A percentile compares a stretch with the other conserved stretches of the same genome.
phyloP scores from a whole-genome alignment of 2,329 filamentous ascomycete species.

The Bipolaris oryzae region DNA sequence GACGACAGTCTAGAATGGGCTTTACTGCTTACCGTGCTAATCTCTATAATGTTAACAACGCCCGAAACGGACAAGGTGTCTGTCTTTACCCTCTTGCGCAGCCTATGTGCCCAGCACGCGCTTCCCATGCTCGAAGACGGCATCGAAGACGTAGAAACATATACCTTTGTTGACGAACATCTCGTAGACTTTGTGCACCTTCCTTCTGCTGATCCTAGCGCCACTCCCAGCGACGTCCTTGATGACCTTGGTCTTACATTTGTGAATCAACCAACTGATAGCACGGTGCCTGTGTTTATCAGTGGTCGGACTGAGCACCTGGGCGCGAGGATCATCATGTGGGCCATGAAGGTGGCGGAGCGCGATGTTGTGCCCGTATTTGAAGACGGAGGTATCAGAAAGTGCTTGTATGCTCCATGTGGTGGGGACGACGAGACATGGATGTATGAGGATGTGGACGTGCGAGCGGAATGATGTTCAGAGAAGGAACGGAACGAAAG shows the following conservation, averaged over 20 bases:
- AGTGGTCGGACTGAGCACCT: conserved; percentile 22
- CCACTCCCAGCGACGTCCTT: conserved; percentile 14
- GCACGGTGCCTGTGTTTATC: conserved; percentile 10
- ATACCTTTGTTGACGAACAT: conserved; percentile 30
- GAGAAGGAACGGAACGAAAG: too few species aligned
- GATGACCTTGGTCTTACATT: conserved; percentile 24
- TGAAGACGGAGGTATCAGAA: conserved; percentile 6
- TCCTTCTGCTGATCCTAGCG: not conserved
- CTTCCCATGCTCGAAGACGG: conserved; percentile 31
- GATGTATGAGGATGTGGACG: conserved; percentile 19
- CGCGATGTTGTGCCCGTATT: conserved; percentile 19
- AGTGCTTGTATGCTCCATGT: conserved; percentile 17
- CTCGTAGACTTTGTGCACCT: conserved; percentile 25
- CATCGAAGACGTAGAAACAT: conserved; percentile 33
- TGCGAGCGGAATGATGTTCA: not conserved
- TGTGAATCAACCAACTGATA: conserved; percentile 9
- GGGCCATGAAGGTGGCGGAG: conserved; percentile 32
- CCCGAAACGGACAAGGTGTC: conserved; percentile 1
- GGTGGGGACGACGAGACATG: conserved; percentile 13
- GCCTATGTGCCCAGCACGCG: conserved; percentile 19
- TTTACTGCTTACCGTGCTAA: conserved; percentile 28
- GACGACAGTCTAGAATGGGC: conserved; percentile 30
- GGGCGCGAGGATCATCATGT: conserved; percentile 29
- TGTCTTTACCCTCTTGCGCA: conserved; percentile 10
- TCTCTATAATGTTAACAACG: conserved; percentile 20